These are phyloP conservation scores for Claviceps sp. DNA, from an alignment of 2,329 filamentous ascomycete genomes.

Conservation along the genomic window DNA sequence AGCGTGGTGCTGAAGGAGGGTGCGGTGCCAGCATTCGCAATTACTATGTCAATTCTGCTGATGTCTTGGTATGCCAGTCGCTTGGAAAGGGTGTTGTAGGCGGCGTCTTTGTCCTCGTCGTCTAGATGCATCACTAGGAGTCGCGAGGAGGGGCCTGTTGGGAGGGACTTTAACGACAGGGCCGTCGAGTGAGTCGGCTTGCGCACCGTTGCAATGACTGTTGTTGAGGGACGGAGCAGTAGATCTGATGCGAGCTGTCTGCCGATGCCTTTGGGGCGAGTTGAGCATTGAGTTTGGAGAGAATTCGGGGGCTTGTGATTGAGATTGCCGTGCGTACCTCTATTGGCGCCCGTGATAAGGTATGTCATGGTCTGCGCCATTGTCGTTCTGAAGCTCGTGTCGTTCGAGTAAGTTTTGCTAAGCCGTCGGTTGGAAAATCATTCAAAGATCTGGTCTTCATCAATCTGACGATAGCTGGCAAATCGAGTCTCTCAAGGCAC, in stretches of 20 bases:
- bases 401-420: too few relatives aligned
- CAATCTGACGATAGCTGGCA: too few relatives aligned
- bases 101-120: conserved; percentile 19
- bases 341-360: conserved; percentile 8
- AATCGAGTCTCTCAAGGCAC: too few relatives aligned
- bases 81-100: conserved; percentile 14
- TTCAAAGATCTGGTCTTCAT: too few relatives aligned
- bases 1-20: conserved; percentile 1
- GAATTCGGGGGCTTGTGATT: neutral
- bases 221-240: conserved; percentile 12
- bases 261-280: conserved; percentile 7
- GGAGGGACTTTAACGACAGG: conserved; percentile 13
- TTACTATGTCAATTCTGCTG: conserved; percentile 32
- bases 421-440: too few relatives aligned
- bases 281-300: neutral
- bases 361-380: conserved; percentile 2
- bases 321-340: conserved; percentile 1
- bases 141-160: conserved; percentile 18
- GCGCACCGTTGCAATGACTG: conserved; percentile 27
- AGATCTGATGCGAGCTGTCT: conserved; percentile 6
- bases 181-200: conserved; percentile 13
- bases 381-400: neutral
- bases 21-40: conserved; percentile 34
- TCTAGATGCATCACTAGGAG: conserved; percentile 25
- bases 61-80: conserved; percentile 15